Conservation (phyloP, 2,329 filamentous ascomycete genomes). For the Calonectria fujianensis region DNA sequence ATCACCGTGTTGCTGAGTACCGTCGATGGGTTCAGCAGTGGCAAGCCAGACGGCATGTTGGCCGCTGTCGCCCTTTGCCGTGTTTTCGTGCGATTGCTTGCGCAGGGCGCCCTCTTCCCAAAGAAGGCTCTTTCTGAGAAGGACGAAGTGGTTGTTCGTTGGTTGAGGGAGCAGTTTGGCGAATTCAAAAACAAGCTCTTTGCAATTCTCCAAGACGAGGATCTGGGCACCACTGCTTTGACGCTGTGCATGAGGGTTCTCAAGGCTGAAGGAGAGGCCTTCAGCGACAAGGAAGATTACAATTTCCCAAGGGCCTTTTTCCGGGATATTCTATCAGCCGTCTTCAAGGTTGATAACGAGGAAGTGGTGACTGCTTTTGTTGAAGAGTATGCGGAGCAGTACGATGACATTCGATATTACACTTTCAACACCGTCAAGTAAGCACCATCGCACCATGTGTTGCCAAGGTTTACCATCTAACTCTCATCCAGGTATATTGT, state of each 20-base stretch:
- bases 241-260: conserved; percentile 88
- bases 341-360: conserved; percentile 76
- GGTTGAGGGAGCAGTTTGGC: conserved; percentile 84
- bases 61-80: conserved; percentile 89
- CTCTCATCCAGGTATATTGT: conserved; percentile 53
- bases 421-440: conserved; percentile 85
- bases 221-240: conserved; percentile 81
- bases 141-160: conserved; percentile 83
- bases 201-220: conserved; percentile 76
- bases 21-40: conserved; percentile 68
- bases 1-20: conserved; percentile 82
- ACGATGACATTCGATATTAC: conserved; percentile 89
- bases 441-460: conserved; percentile 60
- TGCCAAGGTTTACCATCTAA: not conserved
- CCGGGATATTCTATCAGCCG: conserved; percentile 75
- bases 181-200: conserved; percentile 82
- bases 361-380: conserved; percentile 83
- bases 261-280: conserved; percentile 83
- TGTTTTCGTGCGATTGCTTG: conserved; percentile 88
- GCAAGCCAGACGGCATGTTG: conserved; percentile 74
- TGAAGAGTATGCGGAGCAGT: conserved; percentile 85
- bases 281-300: conserved; percentile 77
- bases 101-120: conserved; percentile 81
- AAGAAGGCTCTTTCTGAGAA: conserved; percentile 81
- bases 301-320: conserved; percentile 83